phyloP scores from a whole-genome alignment of 371 early-diverging fungal species.

The Batkoa obscura region DNA sequence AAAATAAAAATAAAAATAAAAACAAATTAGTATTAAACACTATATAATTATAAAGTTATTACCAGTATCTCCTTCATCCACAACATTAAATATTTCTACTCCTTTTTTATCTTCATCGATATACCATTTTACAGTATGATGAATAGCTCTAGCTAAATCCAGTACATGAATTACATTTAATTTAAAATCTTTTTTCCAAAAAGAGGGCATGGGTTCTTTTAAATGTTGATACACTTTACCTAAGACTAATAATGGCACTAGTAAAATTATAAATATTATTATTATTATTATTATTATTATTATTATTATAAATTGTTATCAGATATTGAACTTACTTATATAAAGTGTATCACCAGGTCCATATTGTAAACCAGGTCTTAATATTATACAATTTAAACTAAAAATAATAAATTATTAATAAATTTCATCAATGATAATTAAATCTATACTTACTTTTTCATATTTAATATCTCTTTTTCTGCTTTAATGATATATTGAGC shows the following conservation, averaged over 20 bases:
- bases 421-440: not conserved
- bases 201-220: slow-evolving; percentile 67
- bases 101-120: slow-evolving; percentile 17
- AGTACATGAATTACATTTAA: slow-evolving; percentile 83
- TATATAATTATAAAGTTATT: not conserved
- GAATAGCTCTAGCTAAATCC: slow-evolving; percentile 64
- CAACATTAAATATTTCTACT: slow-evolving; percentile 43
- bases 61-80: slow-evolving; percentile 58
- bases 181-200: slow-evolving; percentile 77
- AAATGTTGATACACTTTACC: slow-evolving; percentile 72
- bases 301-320: not conserved
- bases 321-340: not conserved
- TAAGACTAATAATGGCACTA: slow-evolving; percentile 76
- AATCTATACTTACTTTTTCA: not conserved
- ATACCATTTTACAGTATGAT: slow-evolving; percentile 44
- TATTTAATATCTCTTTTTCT: not conserved
- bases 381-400: not conserved
- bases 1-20: not conserved
- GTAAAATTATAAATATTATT: not conserved
- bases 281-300: not conserved
- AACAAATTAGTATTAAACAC: not conserved
- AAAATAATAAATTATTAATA: not conserved
- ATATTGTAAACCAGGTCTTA: not conserved
- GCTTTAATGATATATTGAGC: not conserved
- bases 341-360: not conserved